Evolutionary conservation across 768 basidiomycete genomes (phyloP).

Genomic region (Suillus variegatus): DNA sequence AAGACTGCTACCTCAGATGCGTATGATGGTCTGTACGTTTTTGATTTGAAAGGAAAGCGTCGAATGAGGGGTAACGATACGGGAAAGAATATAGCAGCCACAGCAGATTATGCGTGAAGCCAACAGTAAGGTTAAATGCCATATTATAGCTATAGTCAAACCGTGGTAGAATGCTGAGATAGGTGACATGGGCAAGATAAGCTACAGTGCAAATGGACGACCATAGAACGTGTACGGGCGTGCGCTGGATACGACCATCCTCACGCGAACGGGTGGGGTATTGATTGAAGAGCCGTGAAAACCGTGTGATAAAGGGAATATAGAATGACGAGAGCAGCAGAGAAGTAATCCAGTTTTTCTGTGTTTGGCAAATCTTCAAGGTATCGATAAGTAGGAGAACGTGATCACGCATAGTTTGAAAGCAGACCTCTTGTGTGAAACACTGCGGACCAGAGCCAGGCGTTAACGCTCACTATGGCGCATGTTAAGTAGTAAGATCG

Average conservation of each 20-base stretch:
- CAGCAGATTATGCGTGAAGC: slow-evolving; percentile 74
- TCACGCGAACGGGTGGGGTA: slow-evolving; percentile 44
- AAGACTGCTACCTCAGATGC: slow-evolving; percentile 57
- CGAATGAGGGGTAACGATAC: slow-evolving; percentile 45
- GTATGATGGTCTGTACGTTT: slow-evolving; percentile 59
- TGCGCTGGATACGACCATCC: slow-evolving; percentile 21
- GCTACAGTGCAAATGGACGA: slow-evolving; percentile 51
- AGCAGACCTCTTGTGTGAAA: slow-evolving; percentile 89
- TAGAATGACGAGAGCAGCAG: slow-evolving; percentile 83
- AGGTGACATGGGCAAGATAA: slow-evolving; percentile 74
- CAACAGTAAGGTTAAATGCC: slow-evolving; percentile 75
- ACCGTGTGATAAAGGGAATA: slow-evolving; percentile 78
- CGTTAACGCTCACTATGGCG: slow-evolving; percentile 75
- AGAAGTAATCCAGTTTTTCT: slow-evolving; percentile 94
- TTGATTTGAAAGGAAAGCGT: slow-evolving; percentile 56
- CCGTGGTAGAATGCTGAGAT: slow-evolving; percentile 71
- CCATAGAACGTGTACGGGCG: slow-evolving; percentile 39
- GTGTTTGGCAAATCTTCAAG: slow-evolving; percentile 74
- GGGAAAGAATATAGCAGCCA: slow-evolving; percentile 79
- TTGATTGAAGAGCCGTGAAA: slow-evolving; percentile 74
- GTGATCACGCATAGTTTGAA: background rate
- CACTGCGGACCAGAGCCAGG: slow-evolving; percentile 90
- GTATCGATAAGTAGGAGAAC: slow-evolving; percentile 7
- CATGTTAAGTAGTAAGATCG: slow-evolving; percentile 64
- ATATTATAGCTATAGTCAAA: slow-evolving; percentile 97